Evolutionary conservation across 164 flowering plant species (phyloP), one percentile per base, ranked within the genome.

Genomic region (Amborella trichopoda): DNA sequence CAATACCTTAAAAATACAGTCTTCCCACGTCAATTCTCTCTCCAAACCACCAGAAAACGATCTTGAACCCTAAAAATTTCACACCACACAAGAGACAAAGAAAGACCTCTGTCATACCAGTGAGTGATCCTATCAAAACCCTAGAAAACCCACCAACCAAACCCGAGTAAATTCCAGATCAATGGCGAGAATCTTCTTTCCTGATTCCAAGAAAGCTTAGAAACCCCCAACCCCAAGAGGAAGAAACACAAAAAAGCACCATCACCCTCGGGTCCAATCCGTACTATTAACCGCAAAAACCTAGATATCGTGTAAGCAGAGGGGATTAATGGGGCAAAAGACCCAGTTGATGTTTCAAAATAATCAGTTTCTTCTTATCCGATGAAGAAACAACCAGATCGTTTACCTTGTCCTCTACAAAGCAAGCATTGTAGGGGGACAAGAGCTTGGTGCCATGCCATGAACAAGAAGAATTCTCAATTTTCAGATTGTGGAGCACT

Each of bases 201-300:
- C n/a, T n/a, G n/a, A n/a, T n/a, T n/a, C n/a, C n/a, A n/a, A n/a
- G n/a, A 71, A 76, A 71, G 74, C 61, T 28, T 50, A 50, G 19
- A 59, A 70, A 64, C 74, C 78, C 72, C 62, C 68, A 44, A 62
- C 52, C 60, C 56, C 24, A 58, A 61, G 27, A 21, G 37, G 9
- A 54, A 19, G 46, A 52, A 41, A 54, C 53, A 2, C 40, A 50
- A 45, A 14, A 58, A 55, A 50, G 55, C 23, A 32, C 23, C 27
- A 34, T 19, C 18, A 61, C 63, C 64, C 60, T 26, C 64, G 54
- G 44, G 42, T 14, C 23, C 48, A 23, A 34, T 32, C 24, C 18
- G 10, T 22, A 14, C 28, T 16, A 46, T 13, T 28, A 26, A 28
- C n/a, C n/a, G n/a, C 42, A 52, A 54, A 45, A 23, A 28, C 10